Conservation (phyloP, 768 basidiomycete species). For the Cystobasidium onofrii region DNA sequence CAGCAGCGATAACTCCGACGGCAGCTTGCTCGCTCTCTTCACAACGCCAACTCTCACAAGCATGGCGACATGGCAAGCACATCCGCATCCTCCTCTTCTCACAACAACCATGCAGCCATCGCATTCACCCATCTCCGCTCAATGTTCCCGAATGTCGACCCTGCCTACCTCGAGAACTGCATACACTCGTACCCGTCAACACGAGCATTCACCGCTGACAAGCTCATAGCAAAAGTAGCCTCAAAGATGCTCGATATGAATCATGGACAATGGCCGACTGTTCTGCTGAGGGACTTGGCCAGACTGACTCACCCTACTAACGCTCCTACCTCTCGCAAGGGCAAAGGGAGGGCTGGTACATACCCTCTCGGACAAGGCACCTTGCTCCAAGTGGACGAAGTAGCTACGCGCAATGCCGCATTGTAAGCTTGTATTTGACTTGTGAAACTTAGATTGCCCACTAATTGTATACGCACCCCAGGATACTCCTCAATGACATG, state of each 20-base stretch:
- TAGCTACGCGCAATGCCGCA: background rate
- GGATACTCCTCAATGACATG: conserved; percentile 8
- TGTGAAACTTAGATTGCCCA: too few species aligned
- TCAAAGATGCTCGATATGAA: conserved; percentile 16
- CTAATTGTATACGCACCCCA: background rate
- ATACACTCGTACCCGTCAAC: background rate
- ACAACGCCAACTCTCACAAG: background rate
- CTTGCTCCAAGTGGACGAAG: conserved; percentile 14
- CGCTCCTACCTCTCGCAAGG: background rate
- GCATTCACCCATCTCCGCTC: conserved; percentile 9
- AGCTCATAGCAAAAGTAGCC: conserved; percentile 2
- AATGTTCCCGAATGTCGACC: conserved; percentile 14
- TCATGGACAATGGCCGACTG: conserved; percentile 23
- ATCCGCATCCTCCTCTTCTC: background rate
- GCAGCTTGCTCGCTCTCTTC: background rate
- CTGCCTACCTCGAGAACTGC: background rate
- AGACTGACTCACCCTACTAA: background rate
- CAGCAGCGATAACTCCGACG: background rate
- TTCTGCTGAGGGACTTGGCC: background rate
- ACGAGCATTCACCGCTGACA: background rate
- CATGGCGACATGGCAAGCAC: background rate
- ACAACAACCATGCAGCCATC: background rate
- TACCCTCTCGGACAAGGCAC: background rate
- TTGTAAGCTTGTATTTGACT: background rate
- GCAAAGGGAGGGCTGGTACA: background rate